These are phyloP conservation scores for Fusarium mexicanum DNA, from an alignment of 2,329 filamentous ascomycete genomes.

Conservation along the genomic window DNA sequence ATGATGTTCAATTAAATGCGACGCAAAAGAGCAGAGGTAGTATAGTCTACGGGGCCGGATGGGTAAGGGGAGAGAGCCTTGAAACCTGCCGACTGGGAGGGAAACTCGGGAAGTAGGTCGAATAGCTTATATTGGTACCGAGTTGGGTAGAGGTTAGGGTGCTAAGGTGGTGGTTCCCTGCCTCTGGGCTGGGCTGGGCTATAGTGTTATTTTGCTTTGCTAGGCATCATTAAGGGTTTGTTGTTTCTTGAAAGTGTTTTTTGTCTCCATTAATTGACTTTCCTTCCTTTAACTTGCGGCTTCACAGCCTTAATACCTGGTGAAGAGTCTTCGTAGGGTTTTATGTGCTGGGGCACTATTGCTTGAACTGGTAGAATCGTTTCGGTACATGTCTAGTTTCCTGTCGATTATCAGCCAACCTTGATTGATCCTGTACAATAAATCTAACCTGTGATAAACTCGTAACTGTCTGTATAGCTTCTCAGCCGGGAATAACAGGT, in stretches of 20 bases:
- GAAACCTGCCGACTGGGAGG: background rate
- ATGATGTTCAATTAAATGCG: background rate
- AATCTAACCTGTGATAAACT: background rate
- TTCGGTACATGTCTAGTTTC: background rate
- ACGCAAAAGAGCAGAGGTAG: background rate
- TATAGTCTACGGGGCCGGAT: background rate
- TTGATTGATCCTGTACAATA: background rate
- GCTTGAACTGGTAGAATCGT: background rate
- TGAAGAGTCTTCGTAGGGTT: background rate
- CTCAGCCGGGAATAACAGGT: background rate
- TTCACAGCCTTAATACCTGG: background rate
- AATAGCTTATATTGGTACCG: background rate
- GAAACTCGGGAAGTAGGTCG: background rate
- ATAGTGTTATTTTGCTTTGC: slow-evolving; percentile 15
- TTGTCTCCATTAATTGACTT: slow-evolving; percentile 28
- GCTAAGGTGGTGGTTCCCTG: slow-evolving; percentile 2
- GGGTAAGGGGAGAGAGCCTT: background rate
- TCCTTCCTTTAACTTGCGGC: background rate
- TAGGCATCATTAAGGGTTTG: slow-evolving; percentile 21
- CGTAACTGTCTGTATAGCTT: background rate
- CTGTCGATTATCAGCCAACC: background rate
- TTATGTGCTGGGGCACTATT: background rate
- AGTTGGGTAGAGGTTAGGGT: slow-evolving; percentile 2
- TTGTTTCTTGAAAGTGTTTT: slow-evolving; percentile 29
- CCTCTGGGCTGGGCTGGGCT: slow-evolving; percentile 2